Conservation (phyloP, 2,329 filamentous ascomycete genomes). For the Xylariaceae sp. region DNA sequence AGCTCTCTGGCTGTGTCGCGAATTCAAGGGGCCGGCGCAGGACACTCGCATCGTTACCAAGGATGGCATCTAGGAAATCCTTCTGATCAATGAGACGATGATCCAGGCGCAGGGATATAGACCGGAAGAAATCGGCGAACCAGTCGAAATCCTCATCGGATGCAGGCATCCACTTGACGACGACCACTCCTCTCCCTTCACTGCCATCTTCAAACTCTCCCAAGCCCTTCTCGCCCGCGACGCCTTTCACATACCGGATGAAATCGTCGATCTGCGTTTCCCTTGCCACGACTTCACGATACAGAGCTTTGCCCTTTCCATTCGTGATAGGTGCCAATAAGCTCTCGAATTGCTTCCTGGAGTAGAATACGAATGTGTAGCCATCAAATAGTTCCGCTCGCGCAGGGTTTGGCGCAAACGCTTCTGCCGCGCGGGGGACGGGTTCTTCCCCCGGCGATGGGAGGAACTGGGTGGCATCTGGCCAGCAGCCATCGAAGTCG, state of each 20-base stretch:
- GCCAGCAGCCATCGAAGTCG: conserved; percentile 79
- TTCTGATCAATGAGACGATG: conserved; percentile 84
- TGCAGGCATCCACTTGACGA: conserved; percentile 66
- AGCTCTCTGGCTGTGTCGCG: conserved; percentile 29
- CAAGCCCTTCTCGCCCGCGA: conserved; percentile 69
- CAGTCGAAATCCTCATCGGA: conserved; percentile 55
- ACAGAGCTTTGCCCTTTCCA: conserved; percentile 77
- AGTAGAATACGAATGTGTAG: conserved; percentile 85
- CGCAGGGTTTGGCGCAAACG: conserved; percentile 64
- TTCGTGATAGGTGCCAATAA: conserved; percentile 70
- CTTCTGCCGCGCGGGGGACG: conserved; percentile 59
- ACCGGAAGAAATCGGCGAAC: conserved; percentile 64
- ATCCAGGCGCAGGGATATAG: conserved; percentile 67
- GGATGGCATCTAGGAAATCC: conserved; percentile 86
- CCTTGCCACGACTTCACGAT: conserved; percentile 56
- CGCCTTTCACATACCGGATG: conserved; percentile 68
- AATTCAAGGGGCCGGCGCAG: conserved; percentile 66
- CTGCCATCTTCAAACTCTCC: conserved; percentile 61
- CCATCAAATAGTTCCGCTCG: conserved; percentile 75
- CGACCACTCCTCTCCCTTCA: conserved; percentile 67
- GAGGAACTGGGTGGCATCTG: conserved; percentile 65
- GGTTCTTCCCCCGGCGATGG: conserved; percentile 75
- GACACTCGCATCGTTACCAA: conserved; percentile 70
- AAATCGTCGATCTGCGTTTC: conserved; percentile 71
- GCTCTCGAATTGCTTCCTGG: conserved; percentile 68